These are phyloP conservation scores for Sanghuangporus sanghuang DNA, from an alignment of 1,284 basidiomycete species.

Conservation along the genomic window DNA sequence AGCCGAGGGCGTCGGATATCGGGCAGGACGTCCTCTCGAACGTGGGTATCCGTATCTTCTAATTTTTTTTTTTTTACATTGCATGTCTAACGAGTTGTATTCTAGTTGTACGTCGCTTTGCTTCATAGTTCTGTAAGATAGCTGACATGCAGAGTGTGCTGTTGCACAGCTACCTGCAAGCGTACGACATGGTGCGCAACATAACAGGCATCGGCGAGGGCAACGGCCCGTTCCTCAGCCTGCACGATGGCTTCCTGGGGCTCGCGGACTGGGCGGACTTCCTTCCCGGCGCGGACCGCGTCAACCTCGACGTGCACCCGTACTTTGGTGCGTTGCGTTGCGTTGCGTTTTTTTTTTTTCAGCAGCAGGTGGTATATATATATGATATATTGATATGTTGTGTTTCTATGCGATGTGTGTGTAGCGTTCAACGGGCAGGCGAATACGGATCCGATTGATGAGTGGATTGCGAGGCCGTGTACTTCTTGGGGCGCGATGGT, in stretches of 20 bases:
- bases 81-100: neutral
- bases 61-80: too few relatives aligned
- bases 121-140: neutral
- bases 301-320: slow-evolving; percentile 48
- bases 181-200: slow-evolving; percentile 48
- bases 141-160: neutral
- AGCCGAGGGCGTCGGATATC: slow-evolving; percentile 34
- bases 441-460: slow-evolving; percentile 32
- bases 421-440: slow-evolving; percentile 32
- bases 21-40: slow-evolving; percentile 31
- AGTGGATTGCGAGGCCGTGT: slow-evolving; percentile 28
- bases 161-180: slow-evolving; percentile 29
- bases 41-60: slow-evolving; percentile 28
- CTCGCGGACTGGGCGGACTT: slow-evolving; percentile 41
- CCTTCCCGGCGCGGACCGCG: slow-evolving; percentile 49
- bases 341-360: too few relatives aligned
- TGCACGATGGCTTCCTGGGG: slow-evolving; percentile 44
- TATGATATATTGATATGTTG: neutral
- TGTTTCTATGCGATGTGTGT: too few relatives aligned
- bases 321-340: slow-evolving; percentile 31
- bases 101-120: neutral
- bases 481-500: slow-evolving; percentile 19
- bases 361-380: neutral
- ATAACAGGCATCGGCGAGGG: slow-evolving; percentile 53
- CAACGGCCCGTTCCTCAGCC: slow-evolving; percentile 49